These are phyloP conservation scores for Sophora flavescens DNA, from an alignment of 306 rosid genomes.

Conservation along the genomic window DNA sequence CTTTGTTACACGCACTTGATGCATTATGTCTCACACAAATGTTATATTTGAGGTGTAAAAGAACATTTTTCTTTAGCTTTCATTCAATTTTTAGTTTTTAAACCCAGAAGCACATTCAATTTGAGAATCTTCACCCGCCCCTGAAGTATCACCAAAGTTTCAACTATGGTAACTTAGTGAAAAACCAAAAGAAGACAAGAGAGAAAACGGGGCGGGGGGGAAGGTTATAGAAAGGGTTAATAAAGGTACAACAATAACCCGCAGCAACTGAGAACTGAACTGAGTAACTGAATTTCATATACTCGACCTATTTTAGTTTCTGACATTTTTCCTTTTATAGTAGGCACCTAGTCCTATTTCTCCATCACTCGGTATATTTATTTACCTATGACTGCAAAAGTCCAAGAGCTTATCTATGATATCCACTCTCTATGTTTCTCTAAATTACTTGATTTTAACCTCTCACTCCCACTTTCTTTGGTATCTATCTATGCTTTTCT, in stretches of 20 bases:
- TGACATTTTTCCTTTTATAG: background rate
- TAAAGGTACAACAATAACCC: conserved; percentile 42
- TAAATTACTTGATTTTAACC: no score
- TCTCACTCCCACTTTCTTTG: background rate
- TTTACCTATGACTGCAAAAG: no score
- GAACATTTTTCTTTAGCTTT: background rate
- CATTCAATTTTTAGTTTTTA: background rate
- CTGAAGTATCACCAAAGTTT: conserved; percentile 16
- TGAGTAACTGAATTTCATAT: conserved; percentile 11
- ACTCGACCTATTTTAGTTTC: conserved; percentile 42
- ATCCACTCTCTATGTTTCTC: background rate
- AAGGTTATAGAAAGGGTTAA: conserved; percentile 6
- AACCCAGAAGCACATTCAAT: conserved; percentile 23
- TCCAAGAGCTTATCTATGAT: no score
- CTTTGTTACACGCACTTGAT: no score
- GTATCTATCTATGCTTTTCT: background rate
- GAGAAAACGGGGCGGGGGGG: background rate
- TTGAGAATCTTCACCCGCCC: conserved; percentile 34
- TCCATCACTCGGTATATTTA: background rate
- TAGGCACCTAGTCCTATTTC: background rate
- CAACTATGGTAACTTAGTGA: conserved; percentile 33
- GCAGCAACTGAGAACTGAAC: conserved; percentile 40
- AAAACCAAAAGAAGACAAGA: background rate
- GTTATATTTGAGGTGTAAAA: no score
- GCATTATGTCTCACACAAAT: no score